phyloP scores from a whole-genome alignment of 306 rosid species.

The Corylus americana region DNA sequence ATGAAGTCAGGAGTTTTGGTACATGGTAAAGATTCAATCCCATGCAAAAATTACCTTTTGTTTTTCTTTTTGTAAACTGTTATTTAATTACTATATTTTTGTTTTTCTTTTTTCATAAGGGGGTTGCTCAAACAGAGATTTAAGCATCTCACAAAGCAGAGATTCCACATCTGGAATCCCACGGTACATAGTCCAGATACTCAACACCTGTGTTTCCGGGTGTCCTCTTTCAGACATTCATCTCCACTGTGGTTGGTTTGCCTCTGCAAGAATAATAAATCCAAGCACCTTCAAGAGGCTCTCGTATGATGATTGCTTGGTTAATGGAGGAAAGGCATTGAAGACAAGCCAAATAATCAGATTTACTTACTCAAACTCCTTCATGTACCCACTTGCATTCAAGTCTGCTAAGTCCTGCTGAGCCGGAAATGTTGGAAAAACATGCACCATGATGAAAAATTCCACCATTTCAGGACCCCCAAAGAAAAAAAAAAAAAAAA shows the following conservation, averaged over 20 bases:
- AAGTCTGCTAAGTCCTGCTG: constrained; percentile 63
- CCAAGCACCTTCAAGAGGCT: constrained; percentile 64
- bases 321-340: constrained; percentile 61
- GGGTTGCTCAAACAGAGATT: constrained; percentile 51
- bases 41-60: background rate
- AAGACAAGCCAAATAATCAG: constrained; percentile 45
- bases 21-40: constrained; percentile 36
- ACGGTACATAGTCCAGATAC: constrained; percentile 56
- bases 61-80: background rate
- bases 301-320: constrained; percentile 63
- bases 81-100: background rate
- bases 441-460: background rate
- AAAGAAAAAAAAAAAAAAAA: background rate
- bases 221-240: constrained; percentile 60
- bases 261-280: constrained; percentile 57
- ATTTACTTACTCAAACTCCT: constrained; percentile 64
- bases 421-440: constrained; percentile 7
- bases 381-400: constrained; percentile 58
- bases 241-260: constrained; percentile 80
- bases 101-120: constrained; percentile 32
- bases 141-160: constrained; percentile 64
- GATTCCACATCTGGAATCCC: constrained; percentile 59
- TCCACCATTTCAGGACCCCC: background rate
- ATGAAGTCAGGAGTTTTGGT: constrained; percentile 24
- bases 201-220: constrained; percentile 60